Conservation (phyloP, 805 yeast genomes). For the Kazachstania taianensis region DNA sequence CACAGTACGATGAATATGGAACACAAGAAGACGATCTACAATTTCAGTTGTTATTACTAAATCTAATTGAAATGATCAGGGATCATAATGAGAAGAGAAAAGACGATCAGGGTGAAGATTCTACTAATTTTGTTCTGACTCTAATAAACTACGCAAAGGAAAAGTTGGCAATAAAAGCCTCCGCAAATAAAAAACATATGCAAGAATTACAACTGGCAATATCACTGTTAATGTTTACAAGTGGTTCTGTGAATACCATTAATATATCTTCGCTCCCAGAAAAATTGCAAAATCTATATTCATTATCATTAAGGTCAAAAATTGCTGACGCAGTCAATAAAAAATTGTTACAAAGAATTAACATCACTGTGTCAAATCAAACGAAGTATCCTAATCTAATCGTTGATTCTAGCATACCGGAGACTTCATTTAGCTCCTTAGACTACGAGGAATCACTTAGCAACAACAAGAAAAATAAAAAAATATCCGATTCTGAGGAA, state of each 20-base stretch:
- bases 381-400: constrained; percentile 12
- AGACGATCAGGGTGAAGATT: constrained; percentile 18
- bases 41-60: constrained; percentile 61
- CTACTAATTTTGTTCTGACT: constrained; percentile 39
- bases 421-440: no score
- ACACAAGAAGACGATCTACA: constrained; percentile 54
- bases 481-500: no score
- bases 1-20: constrained; percentile 43
- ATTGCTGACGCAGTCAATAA: constrained; percentile 65
- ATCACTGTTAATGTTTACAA: constrained; percentile 62
- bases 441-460: no score
- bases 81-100: constrained; percentile 24
- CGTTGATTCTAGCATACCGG: no score
- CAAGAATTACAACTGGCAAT: constrained; percentile 71
- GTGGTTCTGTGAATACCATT: constrained; percentile 20
- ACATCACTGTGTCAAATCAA: constrained; percentile 14
- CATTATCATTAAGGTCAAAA: constrained; percentile 48
- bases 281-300: constrained; percentile 45
- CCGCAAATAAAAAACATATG: constrained; percentile 48
- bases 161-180: constrained; percentile 51
- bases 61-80: constrained; percentile 72
- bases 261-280: constrained; percentile 38
- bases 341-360: constrained; percentile 25
- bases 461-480: no score
- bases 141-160: constrained; percentile 51